Conservation (phyloP, 2,329 filamentous ascomycete genomes). For the Mariannaea sp. region DNA sequence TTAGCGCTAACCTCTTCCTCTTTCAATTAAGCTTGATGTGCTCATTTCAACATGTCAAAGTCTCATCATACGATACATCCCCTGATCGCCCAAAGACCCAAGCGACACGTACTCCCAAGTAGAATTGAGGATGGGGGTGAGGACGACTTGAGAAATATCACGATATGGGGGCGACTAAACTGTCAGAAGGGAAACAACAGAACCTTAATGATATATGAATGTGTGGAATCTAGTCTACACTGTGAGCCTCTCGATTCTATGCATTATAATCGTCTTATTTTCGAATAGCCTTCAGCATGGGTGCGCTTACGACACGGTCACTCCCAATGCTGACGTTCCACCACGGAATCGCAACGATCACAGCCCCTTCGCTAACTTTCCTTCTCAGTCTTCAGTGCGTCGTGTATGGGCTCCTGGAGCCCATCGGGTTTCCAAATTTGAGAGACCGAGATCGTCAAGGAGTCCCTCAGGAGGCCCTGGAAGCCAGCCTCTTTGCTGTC, state of each 20-base stretch:
- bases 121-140: constrained; percentile 6
- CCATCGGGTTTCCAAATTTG: constrained; percentile 5
- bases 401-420: constrained; percentile 18
- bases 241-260: constrained; percentile 30
- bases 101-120: constrained; percentile 16
- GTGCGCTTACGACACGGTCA: constrained; percentile 31
- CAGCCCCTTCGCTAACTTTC: constrained; percentile 10
- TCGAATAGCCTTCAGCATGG: constrained; percentile 6
- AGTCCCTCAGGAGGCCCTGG: neutral
- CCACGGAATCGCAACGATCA: constrained; percentile 24
- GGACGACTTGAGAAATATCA: constrained; percentile 7
- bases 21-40: too few relatives aligned
- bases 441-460: constrained; percentile 3
- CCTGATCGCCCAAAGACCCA: constrained; percentile 6
- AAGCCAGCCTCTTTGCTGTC: too few relatives aligned
- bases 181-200: constrained; percentile 2
- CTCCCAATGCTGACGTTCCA: constrained; percentile 34
- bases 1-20: too few relatives aligned
- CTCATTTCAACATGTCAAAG: too few relatives aligned
- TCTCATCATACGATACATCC: constrained; percentile 21
- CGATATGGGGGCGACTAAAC: constrained; percentile 22
- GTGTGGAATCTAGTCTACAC: constrained; percentile 31
- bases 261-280: constrained; percentile 5
- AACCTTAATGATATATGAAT: constrained; percentile 10
- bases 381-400: constrained; percentile 2